A percentile compares a stretch with the other conserved stretches of the same genome.
These are phyloP conservation scores for Geranium brycei DNA, from an alignment of 345 rosid genomes.

Conservation along the genomic window DNA sequence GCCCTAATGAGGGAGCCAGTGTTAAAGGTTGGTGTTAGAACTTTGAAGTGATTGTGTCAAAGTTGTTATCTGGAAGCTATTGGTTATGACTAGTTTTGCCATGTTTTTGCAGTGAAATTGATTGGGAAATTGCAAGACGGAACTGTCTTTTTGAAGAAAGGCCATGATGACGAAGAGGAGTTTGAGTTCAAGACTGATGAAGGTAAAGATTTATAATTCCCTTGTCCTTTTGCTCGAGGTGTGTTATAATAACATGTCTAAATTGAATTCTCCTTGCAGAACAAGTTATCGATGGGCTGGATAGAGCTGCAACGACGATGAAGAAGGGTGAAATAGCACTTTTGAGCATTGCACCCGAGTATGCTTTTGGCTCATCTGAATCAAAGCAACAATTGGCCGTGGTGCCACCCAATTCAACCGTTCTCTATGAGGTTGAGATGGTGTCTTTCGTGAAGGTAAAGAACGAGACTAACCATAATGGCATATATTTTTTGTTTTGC, in stretches of 20 bases:
- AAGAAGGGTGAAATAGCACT: conserved; percentile 83
- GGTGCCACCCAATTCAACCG: conserved; percentile 65
- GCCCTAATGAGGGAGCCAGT: conserved; percentile 67
- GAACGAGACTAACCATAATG: background rate
- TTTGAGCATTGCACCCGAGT: conserved; percentile 58
- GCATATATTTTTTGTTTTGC: background rate
- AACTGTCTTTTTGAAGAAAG: conserved; percentile 62
- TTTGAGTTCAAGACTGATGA: conserved; percentile 83
- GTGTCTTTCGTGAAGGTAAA: conserved; percentile 65
- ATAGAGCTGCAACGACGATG: conserved; percentile 67
- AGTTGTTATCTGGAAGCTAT: background rate
- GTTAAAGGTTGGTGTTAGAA: conserved; percentile 40
- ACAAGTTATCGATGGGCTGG: conserved; percentile 88
- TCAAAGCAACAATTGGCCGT: conserved; percentile 66
- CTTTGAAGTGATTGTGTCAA: background rate
- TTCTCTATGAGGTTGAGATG: conserved; percentile 63
- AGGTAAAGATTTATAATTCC: conserved; percentile 24
- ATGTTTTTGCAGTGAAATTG: conserved; percentile 55
- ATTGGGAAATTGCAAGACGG: conserved; percentile 78
- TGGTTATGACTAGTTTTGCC: background rate
- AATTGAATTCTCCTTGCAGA: conserved; percentile 24
- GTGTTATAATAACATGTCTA: no score
- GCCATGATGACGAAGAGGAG: conserved; percentile 51
- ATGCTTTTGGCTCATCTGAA: conserved; percentile 64
- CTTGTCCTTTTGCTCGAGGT: background rate